These are phyloP conservation scores for Aspergillus caelatus DNA, from an alignment of 2,329 filamentous ascomycete genomes.

Conservation along the genomic window DNA sequence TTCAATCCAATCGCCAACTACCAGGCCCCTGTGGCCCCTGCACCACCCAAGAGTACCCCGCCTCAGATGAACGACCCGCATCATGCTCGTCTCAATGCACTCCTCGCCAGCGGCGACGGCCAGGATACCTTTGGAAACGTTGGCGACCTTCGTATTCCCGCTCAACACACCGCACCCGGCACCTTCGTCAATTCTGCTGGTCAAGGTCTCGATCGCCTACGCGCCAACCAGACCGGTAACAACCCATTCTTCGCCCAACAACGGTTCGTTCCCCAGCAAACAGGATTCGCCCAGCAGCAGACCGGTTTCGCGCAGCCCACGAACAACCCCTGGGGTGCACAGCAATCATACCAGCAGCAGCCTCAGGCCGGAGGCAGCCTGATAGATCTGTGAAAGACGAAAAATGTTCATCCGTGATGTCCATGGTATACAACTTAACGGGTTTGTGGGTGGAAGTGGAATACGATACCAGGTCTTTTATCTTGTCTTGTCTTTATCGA, in stretches of 20 bases:
- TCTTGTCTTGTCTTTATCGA: background rate
- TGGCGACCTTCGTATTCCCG: conserved; percentile 91
- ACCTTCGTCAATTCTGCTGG: conserved; percentile 97
- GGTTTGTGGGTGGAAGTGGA: conserved; percentile 1
- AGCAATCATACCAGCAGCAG: conserved; percentile 49
- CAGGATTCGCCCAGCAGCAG: conserved; percentile 50
- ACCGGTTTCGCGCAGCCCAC: conserved; percentile 45
- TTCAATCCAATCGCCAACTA: conserved; percentile 53
- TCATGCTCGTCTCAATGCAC: conserved; percentile 76
- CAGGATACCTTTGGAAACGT: conserved; percentile 98
- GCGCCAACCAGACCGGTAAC: conserved; percentile 69
- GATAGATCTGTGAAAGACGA: conserved; percentile 58
- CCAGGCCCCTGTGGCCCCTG: conserved; percentile 41
- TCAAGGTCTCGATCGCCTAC: conserved; percentile 72
- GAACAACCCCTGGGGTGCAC: conserved; percentile 60
- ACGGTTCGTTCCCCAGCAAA: conserved; percentile 54
- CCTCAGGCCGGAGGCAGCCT: conserved; percentile 57
- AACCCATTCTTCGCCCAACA: conserved; percentile 83
- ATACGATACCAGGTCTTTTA: conserved; percentile 20
- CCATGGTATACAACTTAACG: background rate
- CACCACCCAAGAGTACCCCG: conserved; percentile 37
- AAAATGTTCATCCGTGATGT: background rate
- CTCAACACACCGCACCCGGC: conserved; percentile 93
- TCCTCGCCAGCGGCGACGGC: conserved; percentile 85
- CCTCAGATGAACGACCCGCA: conserved; percentile 55